Conservation (phyloP, 176 grass and related monocot species). For the Thalia dealbata region DNA sequence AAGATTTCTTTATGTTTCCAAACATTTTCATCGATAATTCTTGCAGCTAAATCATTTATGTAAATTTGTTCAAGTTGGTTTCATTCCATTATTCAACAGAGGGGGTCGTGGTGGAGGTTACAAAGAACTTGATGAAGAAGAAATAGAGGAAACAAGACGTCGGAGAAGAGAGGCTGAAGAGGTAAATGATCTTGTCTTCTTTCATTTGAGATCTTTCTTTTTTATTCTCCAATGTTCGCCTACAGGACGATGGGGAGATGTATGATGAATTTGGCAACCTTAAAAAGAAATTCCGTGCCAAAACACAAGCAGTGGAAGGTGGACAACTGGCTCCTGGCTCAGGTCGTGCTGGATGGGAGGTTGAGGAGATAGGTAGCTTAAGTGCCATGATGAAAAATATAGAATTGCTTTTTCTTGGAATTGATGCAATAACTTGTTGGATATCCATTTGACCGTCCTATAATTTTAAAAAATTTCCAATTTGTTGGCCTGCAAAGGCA, state of each 20-base stretch:
- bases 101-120: slow-evolving; percentile 90
- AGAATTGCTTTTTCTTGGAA: no score
- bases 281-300: slow-evolving; percentile 95
- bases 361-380: slow-evolving; percentile 59
- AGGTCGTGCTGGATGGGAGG: slow-evolving; percentile 68
- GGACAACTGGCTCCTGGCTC: slow-evolving; percentile 39
- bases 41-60: neutral
- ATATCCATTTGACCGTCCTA: no score
- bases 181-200: slow-evolving; percentile 28
- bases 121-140: slow-evolving; percentile 98
- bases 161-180: slow-evolving; percentile 82
- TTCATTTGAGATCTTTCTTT: neutral
- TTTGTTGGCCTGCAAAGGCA: no score
- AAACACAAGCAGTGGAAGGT: slow-evolving; percentile 50
- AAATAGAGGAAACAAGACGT: slow-evolving; percentile 84
- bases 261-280: slow-evolving; percentile 99
- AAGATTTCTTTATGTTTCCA: neutral
- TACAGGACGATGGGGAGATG: slow-evolving; percentile 94
- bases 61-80: neutral
- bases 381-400: no score
- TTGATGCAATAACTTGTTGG: no score
- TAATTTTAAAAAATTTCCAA: no score
- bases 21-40: neutral
- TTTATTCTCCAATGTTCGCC: slow-evolving; percentile 19
- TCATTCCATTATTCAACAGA: slow-evolving; percentile 24